A percentile compares a stretch with the other conserved stretches of the same genome.
Conservation (phyloP, 2,329 filamentous ascomycete species). For the Penicillium italicum region DNA sequence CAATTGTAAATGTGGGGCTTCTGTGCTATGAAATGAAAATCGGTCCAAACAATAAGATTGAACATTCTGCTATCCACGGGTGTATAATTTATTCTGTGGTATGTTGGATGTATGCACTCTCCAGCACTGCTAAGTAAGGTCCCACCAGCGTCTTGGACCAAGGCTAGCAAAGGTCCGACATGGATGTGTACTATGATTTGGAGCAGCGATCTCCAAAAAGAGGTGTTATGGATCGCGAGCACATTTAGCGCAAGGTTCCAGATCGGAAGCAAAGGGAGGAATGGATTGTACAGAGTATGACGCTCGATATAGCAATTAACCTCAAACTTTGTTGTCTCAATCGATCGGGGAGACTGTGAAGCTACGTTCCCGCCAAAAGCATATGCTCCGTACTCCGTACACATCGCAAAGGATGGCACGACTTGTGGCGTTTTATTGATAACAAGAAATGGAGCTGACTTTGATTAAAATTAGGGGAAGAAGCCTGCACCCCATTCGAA, state of each 20-base stretch:
- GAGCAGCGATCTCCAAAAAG: neutral
- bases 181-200: neutral
- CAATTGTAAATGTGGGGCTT: neutral
- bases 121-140: neutral
- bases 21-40: neutral
- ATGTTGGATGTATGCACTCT: neutral
- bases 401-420: constrained; percentile 13
- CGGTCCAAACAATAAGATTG: neutral
- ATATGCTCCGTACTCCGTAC: neutral
- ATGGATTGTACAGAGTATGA: neutral
- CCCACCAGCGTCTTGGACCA: neutral
- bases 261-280: neutral
- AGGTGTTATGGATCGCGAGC: neutral
- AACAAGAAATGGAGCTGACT: neutral
- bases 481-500: constrained; percentile 1
- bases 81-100: neutral
- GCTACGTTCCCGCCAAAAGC: constrained; percentile 4
- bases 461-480: neutral
- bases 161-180: neutral
- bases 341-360: constrained; percentile 21
- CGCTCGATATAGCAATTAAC: constrained; percentile 10
- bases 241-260: neutral
- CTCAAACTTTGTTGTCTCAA: constrained; percentile 17
- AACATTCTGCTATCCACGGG: neutral
- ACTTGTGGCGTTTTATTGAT: neutral